Evolutionary conservation across 768 basidiomycete genomes (phyloP), one percentile per base, ranked within the genome.

Genomic region (Lactifluus rugatus): DNA sequence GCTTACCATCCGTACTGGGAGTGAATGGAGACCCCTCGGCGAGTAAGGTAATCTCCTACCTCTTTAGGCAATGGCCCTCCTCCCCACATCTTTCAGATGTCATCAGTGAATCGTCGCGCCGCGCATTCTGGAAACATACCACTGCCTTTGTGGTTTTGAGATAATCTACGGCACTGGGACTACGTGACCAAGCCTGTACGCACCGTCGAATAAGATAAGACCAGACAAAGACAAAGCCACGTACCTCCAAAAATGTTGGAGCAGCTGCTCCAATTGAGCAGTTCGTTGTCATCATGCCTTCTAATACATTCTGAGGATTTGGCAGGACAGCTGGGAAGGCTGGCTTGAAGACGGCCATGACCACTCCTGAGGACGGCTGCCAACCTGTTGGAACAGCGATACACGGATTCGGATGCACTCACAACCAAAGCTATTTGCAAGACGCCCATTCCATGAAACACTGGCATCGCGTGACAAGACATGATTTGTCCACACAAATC

Each of bases 161-260:
- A 34, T 68, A 62, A 11, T 49, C 37, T n/a, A 70, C 54, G 5
- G 64, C 54, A 17, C 41, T 26, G 13, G 63, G 55, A 48, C 52
- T 51, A 14, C 58, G 50, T n/a, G 67, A 58, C 69, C 69, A 70
- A 19, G 61, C 61, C 69, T 70, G 14, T 8, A 39, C 8, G 13
- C 37, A 19, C 21, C 26, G 4, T 48, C 21, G 25, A 34, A 53
- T 54, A 9, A 39, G 16, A 25, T 2, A 26, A 2, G 23, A 32
- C 5, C 17, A 37, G 45, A 23, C 8, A 45, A 52, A 1, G 28
- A 19, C 21, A 50, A 2, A 25, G 14, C 21, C 19, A 36, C 56
- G 2, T 54, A 72, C 73, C 65, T 74, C 70, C 11, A 74, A 46
- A 54, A 74, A 70, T 2, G 66, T 56, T 0, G 73, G 73, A 4